These are phyloP conservation scores for Cutaneotrichosporon cyanovorans DNA, from an alignment of 1,284 basidiomycete genomes.

Conservation along the genomic window DNA sequence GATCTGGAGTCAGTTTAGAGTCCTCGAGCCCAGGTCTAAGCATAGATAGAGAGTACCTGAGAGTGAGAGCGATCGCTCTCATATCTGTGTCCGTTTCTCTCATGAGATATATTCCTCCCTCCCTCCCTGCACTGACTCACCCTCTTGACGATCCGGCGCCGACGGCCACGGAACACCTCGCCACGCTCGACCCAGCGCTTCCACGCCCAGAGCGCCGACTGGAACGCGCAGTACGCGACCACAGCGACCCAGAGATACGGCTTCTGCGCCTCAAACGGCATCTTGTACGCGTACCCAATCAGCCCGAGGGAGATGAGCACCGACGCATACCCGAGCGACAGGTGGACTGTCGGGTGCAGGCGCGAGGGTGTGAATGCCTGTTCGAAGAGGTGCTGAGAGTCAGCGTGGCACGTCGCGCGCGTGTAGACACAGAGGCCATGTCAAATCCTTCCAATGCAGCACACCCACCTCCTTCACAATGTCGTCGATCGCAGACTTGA, in stretches of 20 bases:
- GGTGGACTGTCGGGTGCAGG: slow-evolving; percentile 73
- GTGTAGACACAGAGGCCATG: neutral
- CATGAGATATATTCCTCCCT: too few relatives aligned
- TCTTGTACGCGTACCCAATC: slow-evolving; percentile 72
- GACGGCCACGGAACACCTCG: slow-evolving; percentile 42
- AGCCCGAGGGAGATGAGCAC: slow-evolving; percentile 70
- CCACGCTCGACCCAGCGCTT: slow-evolving; percentile 42
- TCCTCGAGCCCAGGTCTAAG: too few relatives aligned
- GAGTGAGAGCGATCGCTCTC: too few relatives aligned
- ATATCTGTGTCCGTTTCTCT: too few relatives aligned
- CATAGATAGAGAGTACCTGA: too few relatives aligned
- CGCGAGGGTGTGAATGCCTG: slow-evolving; percentile 77
- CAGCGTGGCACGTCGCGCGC: neutral
- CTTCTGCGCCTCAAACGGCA: slow-evolving; percentile 79
- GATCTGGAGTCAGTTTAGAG: slow-evolving; percentile 30
- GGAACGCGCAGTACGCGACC: slow-evolving; percentile 45
- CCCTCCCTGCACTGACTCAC: too few relatives aligned
- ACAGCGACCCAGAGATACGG: slow-evolving; percentile 68
- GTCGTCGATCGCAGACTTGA: slow-evolving; percentile 86
- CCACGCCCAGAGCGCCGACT: slow-evolving; percentile 37
- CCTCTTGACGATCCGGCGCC: slow-evolving; percentile 42
- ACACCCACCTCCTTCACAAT: slow-evolving; percentile 76
- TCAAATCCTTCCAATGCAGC: too few relatives aligned
- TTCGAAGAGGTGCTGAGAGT: slow-evolving; percentile 61
- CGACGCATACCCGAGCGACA: slow-evolving; percentile 73